A percentile compares a stretch with the other conserved stretches of the same genome.
Evolutionary conservation across 345 rosid genomes (phyloP).

Genomic region (Eucalyptus melliodora): DNA sequence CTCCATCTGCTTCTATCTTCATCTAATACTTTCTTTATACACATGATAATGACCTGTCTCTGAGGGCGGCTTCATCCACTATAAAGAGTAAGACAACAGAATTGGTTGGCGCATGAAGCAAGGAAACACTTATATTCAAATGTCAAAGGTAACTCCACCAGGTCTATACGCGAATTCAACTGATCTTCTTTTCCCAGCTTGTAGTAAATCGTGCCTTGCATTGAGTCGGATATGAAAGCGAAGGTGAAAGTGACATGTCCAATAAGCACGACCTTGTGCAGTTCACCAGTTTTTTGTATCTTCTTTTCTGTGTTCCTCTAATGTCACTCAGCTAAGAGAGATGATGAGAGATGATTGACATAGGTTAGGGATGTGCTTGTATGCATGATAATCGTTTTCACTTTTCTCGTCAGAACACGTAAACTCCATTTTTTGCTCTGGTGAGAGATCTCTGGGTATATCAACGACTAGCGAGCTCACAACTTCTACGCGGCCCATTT

Average conservation of each 20-base stretch:
- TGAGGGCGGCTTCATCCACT: not conserved
- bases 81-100: not conserved
- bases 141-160: not conserved
- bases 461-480: not conserved
- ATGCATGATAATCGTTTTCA: not conserved
- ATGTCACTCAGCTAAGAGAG: not conserved
- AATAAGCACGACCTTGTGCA: not conserved
- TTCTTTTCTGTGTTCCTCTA: not conserved
- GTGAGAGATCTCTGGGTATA: not conserved
- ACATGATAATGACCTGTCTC: not conserved
- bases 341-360: not conserved
- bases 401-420: not conserved
- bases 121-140: not conserved
- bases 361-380: not conserved
- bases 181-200: not conserved
- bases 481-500: not conserved
- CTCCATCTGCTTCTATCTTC: not conserved
- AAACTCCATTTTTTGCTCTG: not conserved
- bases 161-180: not conserved
- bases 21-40: not conserved
- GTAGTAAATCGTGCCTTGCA: not conserved
- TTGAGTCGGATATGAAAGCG: not conserved
- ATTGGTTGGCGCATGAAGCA: not conserved
- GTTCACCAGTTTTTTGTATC: not conserved
- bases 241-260: not conserved